These are phyloP conservation scores for Coniochaeta ligniaria DNA, from an alignment of 2,329 filamentous ascomycete genomes.

Conservation along the genomic window DNA sequence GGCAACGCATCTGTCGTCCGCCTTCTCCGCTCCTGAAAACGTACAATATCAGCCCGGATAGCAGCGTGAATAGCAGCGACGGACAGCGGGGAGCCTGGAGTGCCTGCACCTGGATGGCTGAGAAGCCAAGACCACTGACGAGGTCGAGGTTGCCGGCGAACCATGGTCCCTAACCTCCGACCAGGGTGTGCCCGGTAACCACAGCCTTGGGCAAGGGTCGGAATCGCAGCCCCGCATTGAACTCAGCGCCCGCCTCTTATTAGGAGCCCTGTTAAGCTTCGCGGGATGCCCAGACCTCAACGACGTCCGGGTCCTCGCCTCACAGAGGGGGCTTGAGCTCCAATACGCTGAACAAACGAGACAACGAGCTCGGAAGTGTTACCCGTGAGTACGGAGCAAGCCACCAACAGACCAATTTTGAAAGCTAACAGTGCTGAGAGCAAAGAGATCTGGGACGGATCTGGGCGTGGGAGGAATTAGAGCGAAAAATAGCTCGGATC, in stretches of 20 bases:
- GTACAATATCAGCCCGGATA: not conserved
- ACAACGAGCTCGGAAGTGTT: not conserved
- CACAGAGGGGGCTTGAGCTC: not conserved
- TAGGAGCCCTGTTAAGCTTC: not conserved
- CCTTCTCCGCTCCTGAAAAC: not conserved
- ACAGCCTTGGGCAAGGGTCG: not conserved
- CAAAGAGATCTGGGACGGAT: not conserved
- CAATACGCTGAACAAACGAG: not conserved
- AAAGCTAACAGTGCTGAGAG: not conserved
- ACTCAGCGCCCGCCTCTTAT: not conserved
- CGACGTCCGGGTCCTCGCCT: not conserved
- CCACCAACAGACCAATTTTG: not conserved
- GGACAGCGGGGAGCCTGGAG: not conserved
- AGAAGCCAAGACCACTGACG: not conserved
- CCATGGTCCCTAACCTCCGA: not conserved
- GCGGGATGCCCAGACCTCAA: not conserved
- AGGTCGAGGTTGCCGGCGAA: not conserved
- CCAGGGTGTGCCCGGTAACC: not conserved
- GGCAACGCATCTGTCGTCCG: not conserved
- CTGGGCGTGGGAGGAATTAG: not conserved
- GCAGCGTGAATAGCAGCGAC: not conserved
- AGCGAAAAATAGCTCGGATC: not conserved
- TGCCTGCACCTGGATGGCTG: no score
- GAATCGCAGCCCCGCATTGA: not conserved
- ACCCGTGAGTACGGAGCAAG: not conserved